Base-by-base conservation (phyloP, 2,329 filamentous ascomycete genomes). In the Scedosporium aurantiacum region DNA sequence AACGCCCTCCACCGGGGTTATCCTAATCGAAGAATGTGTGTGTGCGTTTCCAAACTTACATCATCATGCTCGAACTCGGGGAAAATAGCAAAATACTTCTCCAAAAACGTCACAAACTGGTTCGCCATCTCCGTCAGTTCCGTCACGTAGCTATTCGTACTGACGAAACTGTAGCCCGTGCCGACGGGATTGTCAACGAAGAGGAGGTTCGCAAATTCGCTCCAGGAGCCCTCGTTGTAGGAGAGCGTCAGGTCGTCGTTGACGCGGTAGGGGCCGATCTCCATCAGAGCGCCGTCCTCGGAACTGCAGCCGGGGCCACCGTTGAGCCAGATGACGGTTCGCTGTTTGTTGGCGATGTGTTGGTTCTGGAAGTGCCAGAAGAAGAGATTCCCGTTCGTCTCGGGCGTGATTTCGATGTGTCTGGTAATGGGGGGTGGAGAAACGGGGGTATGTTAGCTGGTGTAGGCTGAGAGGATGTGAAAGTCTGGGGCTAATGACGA, bases 311-410 rank as follows among this genome's bases (percentile, higher is more conserved):
- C 94, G 1, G 94, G 94, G 0, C 94, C 95, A 60, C 94, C 95
- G 71, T 99, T 99, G 62, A 99, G 77, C 94, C 95, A 99, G 69
- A 99, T 86, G 10, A 99, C 89, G 2, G 92, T 96, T 62, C 94
- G 85, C 72, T 94, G 90, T 68, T 83, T 85, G 71, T 97, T 90
- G 62, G 91, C 93, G 67, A 99, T 96, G 73, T 99, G 94, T 67
- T 90, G 84, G 72, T 97, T 97, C 72, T 96, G 86, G 72, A 90
- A 97, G 70, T 97, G 90, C 94, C 94, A 99, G 79, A 99, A 99
- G 80, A 97, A 99, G 18, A 99, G 77, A 74, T 97, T 96, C 67
- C 91, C 93, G 71, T 97, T 91, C 72, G 88, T 83, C 66, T 91
- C 86, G 21, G 88, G 83, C 40, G 86, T 89, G 69, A 99, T 82